Percentiles rank a stretch among this genome's conserved stretches.
phyloP scores from a whole-genome alignment of 768 basidiomycete species.

The Collybia sordida region DNA sequence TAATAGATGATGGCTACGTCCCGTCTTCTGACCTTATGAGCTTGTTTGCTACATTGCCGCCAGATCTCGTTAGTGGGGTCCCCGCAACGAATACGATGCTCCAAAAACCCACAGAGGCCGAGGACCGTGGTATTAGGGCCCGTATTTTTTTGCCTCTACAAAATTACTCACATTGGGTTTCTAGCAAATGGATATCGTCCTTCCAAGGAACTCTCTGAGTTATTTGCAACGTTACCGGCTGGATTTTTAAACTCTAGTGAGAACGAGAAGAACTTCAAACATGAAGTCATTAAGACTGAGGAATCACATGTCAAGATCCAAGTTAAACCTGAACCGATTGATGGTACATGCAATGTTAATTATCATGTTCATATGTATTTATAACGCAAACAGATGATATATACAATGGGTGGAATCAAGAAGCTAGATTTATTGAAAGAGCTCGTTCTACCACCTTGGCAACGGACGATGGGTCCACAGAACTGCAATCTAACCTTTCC shows the following conservation, averaged over 20 bases:
- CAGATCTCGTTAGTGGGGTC: neutral
- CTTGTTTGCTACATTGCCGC: slow-evolving; percentile 6
- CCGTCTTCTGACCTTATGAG: slow-evolving; percentile 13
- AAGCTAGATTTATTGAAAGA: neutral
- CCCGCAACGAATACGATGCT: neutral
- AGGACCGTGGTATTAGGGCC: neutral
- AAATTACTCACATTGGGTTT: neutral
- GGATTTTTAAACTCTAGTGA: neutral
- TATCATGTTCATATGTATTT: neutral
- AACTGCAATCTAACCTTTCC: neutral
- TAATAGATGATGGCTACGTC: slow-evolving; percentile 5
- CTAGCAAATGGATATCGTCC: neutral
- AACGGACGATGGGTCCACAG: neutral
- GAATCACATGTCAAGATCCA: neutral
- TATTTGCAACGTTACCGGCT: slow-evolving; percentile 1
- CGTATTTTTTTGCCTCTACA: too few relatives aligned
- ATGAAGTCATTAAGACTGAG: neutral
- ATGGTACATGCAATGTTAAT: neutral
- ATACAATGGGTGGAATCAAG: neutral
- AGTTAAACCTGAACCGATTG: neutral
- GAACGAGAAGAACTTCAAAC: neutral
- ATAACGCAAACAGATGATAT: neutral
- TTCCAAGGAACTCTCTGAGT: neutral
- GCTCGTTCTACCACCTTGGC: slow-evolving; percentile 2
- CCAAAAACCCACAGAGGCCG: neutral